phyloP scores from a whole-genome alignment of 805 yeast species.

The Saccharomycopsis sp. region DNA sequence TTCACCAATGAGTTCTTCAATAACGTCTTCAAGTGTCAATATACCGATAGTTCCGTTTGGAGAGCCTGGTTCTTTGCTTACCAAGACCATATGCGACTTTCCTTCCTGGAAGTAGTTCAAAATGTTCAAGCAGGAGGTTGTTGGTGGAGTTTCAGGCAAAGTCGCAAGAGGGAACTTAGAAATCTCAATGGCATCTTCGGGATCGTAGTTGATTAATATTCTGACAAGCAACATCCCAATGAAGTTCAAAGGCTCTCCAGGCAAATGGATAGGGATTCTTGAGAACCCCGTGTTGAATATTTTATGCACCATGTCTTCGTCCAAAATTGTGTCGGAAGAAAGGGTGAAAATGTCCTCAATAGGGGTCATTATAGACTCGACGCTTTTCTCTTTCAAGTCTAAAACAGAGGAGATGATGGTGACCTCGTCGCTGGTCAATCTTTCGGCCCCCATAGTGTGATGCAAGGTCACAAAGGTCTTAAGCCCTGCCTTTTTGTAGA shows the following conservation, averaged over 20 bases:
- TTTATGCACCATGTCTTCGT: slow-evolving; percentile 79
- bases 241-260: slow-evolving; percentile 82
- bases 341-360: slow-evolving; percentile 83
- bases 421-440: slow-evolving; percentile 90
- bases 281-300: slow-evolving; percentile 92
- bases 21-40: slow-evolving; percentile 92
- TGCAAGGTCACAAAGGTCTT: slow-evolving; percentile 91
- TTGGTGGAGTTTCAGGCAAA: slow-evolving; percentile 86
- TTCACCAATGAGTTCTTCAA: slow-evolving; percentile 95
- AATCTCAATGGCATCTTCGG: slow-evolving; percentile 90
- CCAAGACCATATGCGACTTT: slow-evolving; percentile 94
- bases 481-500: slow-evolving; percentile 86
- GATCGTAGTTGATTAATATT: slow-evolving; percentile 89
- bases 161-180: slow-evolving; percentile 94
- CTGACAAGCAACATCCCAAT: slow-evolving; percentile 93
- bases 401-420: slow-evolving; percentile 91
- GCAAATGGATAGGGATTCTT: slow-evolving; percentile 88
- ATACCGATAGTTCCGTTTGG: slow-evolving; percentile 85
- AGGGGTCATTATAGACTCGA: slow-evolving; percentile 88
- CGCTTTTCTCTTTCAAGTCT: slow-evolving; percentile 88
- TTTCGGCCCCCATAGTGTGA: slow-evolving; percentile 82
- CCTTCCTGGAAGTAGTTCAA: slow-evolving; percentile 97
- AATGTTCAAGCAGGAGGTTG: slow-evolving; percentile 88
- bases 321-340: slow-evolving; percentile 74
- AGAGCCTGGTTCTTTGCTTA: slow-evolving; percentile 78